A percentile compares a stretch with the other conserved stretches of the same genome.
Conservation (phyloP, 208 protist genomes). For the Trypanosoma brucei region DNA sequence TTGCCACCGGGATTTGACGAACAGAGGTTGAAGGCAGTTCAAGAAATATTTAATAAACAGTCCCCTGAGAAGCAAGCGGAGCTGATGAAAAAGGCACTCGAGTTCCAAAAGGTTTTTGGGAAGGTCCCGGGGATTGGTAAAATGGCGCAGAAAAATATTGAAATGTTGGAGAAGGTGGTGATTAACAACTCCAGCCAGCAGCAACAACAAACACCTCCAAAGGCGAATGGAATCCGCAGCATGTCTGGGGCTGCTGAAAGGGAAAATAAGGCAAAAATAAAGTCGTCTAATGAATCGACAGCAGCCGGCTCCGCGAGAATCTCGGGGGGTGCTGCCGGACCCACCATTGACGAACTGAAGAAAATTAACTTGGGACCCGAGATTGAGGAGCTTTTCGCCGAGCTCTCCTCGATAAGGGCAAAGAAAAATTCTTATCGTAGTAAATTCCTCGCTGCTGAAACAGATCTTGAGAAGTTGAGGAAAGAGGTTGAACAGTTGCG, state of each 20-base stretch:
- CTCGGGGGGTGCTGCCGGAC: conserved; percentile 17
- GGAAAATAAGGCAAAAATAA: conserved; percentile 3
- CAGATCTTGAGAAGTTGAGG: conserved; percentile 27
- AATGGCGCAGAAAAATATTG: conserved; percentile 58
- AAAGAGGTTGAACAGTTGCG: conserved; percentile 29
- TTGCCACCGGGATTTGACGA: conserved; percentile 52
- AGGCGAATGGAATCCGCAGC: not conserved
- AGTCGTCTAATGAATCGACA: not conserved
- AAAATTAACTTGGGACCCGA: conserved; percentile 82
- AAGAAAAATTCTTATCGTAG: conserved; percentile 85
- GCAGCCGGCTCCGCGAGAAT: not conserved
- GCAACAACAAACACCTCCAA: not conserved
- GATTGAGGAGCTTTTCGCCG: conserved; percentile 84
- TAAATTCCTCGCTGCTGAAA: conserved; percentile 37
- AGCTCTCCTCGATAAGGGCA: conserved; percentile 60
- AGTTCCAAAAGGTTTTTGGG: conserved; percentile 77
- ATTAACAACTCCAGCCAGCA: conserved; percentile 4
- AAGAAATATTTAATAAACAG: conserved; percentile 71
- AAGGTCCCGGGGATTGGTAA: conserved; percentile 73
- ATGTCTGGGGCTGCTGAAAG: not conserved
- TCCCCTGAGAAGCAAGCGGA: conserved; percentile 76
- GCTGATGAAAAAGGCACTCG: conserved; percentile 77
- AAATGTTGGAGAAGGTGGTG: conserved; percentile 61
- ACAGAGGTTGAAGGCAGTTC: conserved; percentile 61
- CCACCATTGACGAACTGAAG: conserved; percentile 79